These are phyloP conservation scores for Aspergillus panamensis DNA, from an alignment of 495 filamentous ascomycete genomes.

Conservation along the genomic window DNA sequence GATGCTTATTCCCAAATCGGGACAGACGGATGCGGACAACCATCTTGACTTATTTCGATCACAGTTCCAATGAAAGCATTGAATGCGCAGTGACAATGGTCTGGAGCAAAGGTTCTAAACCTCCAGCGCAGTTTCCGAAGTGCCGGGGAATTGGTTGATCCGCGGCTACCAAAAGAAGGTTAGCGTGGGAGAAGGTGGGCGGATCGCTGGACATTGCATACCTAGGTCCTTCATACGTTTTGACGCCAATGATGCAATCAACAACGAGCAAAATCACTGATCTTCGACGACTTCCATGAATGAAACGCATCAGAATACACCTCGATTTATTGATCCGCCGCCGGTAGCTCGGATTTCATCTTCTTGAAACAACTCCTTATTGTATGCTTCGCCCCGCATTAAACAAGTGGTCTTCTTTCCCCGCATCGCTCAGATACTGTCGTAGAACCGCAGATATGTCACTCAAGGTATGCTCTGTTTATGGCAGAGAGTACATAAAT, in stretches of 20 bases:
- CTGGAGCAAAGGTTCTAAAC: constrained; percentile 13
- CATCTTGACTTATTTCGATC: constrained; percentile 52
- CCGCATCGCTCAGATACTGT: constrained; percentile 25
- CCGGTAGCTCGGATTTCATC: background rate
- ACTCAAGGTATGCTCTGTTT: constrained; percentile 32
- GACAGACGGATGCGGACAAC: constrained; percentile 90
- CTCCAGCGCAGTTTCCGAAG: constrained; percentile 31
- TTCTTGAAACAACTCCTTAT: background rate
- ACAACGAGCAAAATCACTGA: background rate
- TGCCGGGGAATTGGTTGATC: constrained; percentile 31
- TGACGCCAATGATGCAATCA: constrained; percentile 31
- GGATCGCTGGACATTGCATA: too few relatives aligned
- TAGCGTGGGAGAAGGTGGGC: constrained; percentile 28
- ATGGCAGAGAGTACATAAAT: background rate
- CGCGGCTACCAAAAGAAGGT: constrained; percentile 19
- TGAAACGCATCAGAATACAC: too few relatives aligned
- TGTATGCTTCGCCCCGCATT: constrained; percentile 30
- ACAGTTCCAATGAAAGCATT: constrained; percentile 4
- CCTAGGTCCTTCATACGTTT: too few relatives aligned
- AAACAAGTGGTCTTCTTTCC: constrained; percentile 10
- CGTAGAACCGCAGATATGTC: constrained; percentile 38
- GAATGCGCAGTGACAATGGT: constrained; percentile 6
- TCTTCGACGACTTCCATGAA: too few relatives aligned
- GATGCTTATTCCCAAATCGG: constrained; percentile 83
- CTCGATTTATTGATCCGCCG: background rate